Evolutionary conservation across 2,329 filamentous ascomycete species (phyloP).

Genomic region (Pseudogymnoascus sp.): DNA sequence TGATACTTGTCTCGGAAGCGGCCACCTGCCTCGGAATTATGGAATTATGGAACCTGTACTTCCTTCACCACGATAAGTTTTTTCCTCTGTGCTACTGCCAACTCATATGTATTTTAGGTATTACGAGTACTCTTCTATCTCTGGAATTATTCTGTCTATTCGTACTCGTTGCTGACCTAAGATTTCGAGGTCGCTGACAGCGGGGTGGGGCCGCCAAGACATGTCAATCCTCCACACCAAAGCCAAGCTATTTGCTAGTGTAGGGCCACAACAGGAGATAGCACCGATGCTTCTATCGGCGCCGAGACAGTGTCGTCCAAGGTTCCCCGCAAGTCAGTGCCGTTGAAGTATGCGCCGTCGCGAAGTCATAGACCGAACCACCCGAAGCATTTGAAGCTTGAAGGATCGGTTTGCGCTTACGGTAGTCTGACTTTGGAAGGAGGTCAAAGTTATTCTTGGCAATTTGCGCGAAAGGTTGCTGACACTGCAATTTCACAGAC

Average conservation of each 20-base stretch:
- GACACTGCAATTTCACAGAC: neutral
- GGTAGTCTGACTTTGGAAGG: slow-evolving; percentile 1
- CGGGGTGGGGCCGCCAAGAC: neutral
- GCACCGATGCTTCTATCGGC: neutral
- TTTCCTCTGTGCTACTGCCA: neutral
- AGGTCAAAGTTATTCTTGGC: neutral
- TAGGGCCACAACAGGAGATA: neutral
- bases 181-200: neutral
- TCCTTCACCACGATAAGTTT: neutral
- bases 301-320: neutral
- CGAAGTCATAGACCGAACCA: neutral
- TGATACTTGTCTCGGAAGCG: neutral
- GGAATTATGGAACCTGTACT: neutral
- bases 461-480: neutral
- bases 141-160: neutral
- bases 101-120: neutral
- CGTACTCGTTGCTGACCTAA: neutral
- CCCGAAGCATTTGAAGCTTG: neutral
- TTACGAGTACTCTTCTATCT: neutral
- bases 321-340: slow-evolving; percentile 1
- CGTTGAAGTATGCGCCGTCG: neutral
- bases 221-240: neutral
- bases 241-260: neutral
- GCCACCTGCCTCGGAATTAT: neutral
- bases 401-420: neutral